A percentile compares a stretch with the other conserved stretches of the same genome.
Conservation (phyloP, 441 rosid species). For the Gossypium davidsonii region DNA sequence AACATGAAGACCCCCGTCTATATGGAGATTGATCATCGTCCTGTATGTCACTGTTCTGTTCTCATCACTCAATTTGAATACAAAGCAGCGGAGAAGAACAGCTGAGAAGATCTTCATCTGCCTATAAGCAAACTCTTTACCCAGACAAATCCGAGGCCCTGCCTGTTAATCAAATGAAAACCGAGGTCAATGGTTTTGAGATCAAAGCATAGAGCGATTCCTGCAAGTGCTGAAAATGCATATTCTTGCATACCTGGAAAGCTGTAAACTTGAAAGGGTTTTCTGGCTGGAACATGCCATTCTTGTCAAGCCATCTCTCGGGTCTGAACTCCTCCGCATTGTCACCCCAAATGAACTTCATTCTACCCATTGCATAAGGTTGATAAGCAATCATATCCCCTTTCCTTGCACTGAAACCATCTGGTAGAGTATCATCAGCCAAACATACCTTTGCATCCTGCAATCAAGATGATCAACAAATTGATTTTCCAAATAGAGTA, state of each 20-base stretch:
- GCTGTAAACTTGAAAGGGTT: slow-evolving; percentile 44
- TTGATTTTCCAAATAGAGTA: not conserved
- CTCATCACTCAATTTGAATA: slow-evolving; percentile 41
- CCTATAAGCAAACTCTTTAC: slow-evolving; percentile 74
- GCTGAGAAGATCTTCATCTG: slow-evolving; percentile 69
- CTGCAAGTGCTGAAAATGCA: not conserved
- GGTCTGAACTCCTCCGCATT: slow-evolving; percentile 49
- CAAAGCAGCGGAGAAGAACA: slow-evolving; percentile 31
- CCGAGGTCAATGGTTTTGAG: not conserved
- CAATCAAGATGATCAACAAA: not conserved
- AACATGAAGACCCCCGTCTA: slow-evolving; percentile 56
- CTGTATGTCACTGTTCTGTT: slow-evolving; percentile 39
- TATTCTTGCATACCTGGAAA: slow-evolving; percentile 42
- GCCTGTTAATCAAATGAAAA: slow-evolving; percentile 33
- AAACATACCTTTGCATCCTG: slow-evolving; percentile 39
- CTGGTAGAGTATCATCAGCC: slow-evolving; percentile 37
- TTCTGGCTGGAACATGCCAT: slow-evolving; percentile 25
- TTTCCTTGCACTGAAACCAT: slow-evolving; percentile 39
- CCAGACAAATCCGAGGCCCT: slow-evolving; percentile 73
- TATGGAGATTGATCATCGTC: slow-evolving; percentile 54
- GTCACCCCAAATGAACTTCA: slow-evolving; percentile 63
- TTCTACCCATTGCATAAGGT: slow-evolving; percentile 49
- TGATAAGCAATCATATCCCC: slow-evolving; percentile 33
- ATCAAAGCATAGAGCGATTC: not conserved
- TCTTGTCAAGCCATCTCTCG: slow-evolving; percentile 43